phyloP scores from a whole-genome alignment of 2,329 filamentous ascomycete genomes.

The Fusarium lateritium region DNA sequence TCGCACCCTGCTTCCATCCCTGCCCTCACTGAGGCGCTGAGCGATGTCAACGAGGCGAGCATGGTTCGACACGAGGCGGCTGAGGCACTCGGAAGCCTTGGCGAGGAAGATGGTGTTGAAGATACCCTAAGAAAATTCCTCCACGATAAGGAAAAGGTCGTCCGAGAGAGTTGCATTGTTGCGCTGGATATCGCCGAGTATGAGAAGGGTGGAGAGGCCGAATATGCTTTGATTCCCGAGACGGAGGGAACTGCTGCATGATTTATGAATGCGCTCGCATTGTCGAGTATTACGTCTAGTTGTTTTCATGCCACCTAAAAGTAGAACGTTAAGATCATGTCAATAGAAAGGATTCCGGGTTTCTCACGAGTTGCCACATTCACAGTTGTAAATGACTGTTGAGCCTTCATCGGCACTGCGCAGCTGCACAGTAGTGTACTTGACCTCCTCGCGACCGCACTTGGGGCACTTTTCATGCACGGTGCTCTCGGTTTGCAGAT shows the following conservation, averaged over 20 bases:
- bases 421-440: slow-evolving; percentile 87
- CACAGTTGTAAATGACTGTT: slow-evolving; percentile 91
- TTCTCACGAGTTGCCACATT: slow-evolving; percentile 84
- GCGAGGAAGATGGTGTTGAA: slow-evolving; percentile 94
- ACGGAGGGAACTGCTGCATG: slow-evolving; percentile 60
- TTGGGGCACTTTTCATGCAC: slow-evolving; percentile 81
- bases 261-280: slow-evolving; percentile 40
- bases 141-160: slow-evolving; percentile 91
- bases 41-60: slow-evolving; percentile 84
- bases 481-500: slow-evolving; percentile 79
- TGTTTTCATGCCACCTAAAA: slow-evolving; percentile 71
- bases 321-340: slow-evolving; percentile 45
- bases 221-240: slow-evolving; percentile 93
- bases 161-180: slow-evolving; percentile 94
- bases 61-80: slow-evolving; percentile 99
- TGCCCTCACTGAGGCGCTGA: slow-evolving; percentile 83
- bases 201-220: slow-evolving; percentile 87
- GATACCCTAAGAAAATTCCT: slow-evolving; percentile 86
- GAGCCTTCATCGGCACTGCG: slow-evolving; percentile 95
- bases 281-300: slow-evolving; percentile 58
- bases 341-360: slow-evolving; percentile 28
- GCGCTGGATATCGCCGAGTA: slow-evolving; percentile 98
- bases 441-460: slow-evolving; percentile 86
- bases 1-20: slow-evolving; percentile 98
- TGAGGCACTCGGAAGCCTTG: slow-evolving; percentile 93